phyloP scores from a whole-genome alignment of 768 basidiomycete genomes.

The Russula emetica region DNA sequence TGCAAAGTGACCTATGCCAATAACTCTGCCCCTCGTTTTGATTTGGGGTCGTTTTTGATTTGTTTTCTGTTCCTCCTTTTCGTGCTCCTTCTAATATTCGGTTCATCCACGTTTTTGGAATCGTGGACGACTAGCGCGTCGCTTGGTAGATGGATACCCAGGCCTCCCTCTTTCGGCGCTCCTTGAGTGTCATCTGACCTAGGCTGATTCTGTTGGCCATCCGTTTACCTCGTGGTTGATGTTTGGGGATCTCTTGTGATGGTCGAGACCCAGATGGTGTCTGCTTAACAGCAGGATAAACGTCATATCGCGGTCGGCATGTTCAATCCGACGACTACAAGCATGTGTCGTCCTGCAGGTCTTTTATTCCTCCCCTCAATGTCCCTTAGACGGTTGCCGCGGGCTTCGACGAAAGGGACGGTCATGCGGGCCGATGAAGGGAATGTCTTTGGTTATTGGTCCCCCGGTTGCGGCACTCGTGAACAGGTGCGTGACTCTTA shows the following conservation, averaged over 20 bases:
- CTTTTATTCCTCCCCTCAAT: background rate
- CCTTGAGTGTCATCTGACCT: conserved; percentile 21
- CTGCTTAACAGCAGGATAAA: conserved; percentile 5
- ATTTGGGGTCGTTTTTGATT: background rate
- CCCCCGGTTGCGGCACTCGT: background rate
- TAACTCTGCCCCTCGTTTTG: background rate
- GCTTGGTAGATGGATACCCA: background rate
- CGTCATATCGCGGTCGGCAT: conserved; percentile 15
- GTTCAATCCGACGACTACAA: background rate
- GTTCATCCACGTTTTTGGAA: background rate
- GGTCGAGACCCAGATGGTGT: conserved; percentile 17
- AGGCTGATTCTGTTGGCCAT: background rate
- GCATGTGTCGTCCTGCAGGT: conserved; percentile 15
- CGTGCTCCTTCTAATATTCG: background rate
- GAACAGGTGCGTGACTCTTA: conserved; percentile 8
- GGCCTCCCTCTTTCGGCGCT: conserved; percentile 9
- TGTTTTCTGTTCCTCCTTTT: background rate
- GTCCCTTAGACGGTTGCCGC: background rate
- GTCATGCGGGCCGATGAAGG: conserved; percentile 4
- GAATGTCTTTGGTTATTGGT: conserved; percentile 5
- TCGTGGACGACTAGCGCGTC: background rate
- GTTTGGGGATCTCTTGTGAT: conserved; percentile 16
- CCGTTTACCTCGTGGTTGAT: conserved; percentile 19
- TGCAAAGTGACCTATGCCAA: background rate
- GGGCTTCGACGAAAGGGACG: conserved; percentile 3